Base-by-base conservation (phyloP, 305 asterid species). In the Withania somnifera region DNA sequence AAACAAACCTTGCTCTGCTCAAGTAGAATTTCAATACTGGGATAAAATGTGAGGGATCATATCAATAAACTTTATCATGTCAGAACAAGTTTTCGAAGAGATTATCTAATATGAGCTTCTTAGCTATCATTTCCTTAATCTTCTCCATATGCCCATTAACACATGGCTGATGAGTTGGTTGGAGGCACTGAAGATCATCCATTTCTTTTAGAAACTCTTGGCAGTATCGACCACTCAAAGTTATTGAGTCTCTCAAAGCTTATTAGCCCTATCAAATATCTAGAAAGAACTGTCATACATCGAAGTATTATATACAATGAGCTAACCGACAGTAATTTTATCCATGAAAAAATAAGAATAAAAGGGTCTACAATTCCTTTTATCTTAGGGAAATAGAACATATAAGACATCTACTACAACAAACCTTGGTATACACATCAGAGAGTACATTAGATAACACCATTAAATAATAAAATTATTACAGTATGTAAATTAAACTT, bases 391-490 rank as follows among this genome's bases (percentile, higher is more conserved):
- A n/a, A 24, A 45, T 57, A 47, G 26, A 28, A 47, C 60, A 15
- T 24, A 24, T 14, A 73, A 73, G 26, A 47, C n/a, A n/a, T n/a
- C n/a, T n/a, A n/a, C 42, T 73, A 17, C 13, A 79, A 75, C 93
- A 90, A 84, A 92, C 98, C 97, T 94, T 95, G 90, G 94, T 97
- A 86, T 95, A 98, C n/a, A 94, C 95, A 84, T 95, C 97, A 7
- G 98, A n/a, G n/a, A n/a, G n/a, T n/a, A n/a, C n/a, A n/a, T n/a
- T n/a, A n/a, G n/a, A n/a, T n/a, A n/a, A n/a, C n/a, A n/a, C n/a
- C n/a, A n/a, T n/a, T n/a, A n/a, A n/a, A n/a, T n/a, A n/a, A n/a
- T n/a, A n/a, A n/a, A n/a, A n/a, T n/a, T n/a, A n/a, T n/a, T n/a
- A n/a, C n/a, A n/a, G n/a, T n/a, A n/a, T n/a, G n/a, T n/a, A n/a